phyloP scores from a whole-genome alignment of 805 yeast species.

The Cyberlindnera nakhonratchasimensis region DNA sequence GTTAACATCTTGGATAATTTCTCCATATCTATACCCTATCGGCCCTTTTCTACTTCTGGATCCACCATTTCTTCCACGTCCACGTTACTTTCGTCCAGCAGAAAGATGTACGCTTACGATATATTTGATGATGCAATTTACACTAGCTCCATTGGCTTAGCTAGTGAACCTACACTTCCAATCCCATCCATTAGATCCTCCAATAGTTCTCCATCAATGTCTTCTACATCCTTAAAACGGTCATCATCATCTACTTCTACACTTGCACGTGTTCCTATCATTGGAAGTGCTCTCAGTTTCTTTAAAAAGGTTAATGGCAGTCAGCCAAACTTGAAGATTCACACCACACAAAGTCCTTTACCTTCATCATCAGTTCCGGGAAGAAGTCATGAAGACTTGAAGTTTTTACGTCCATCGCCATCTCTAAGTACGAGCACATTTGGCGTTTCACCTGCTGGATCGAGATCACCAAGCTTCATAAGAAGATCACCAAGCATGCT shows the following conservation, averaged over 20 bases:
- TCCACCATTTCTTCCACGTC: slow-evolving; percentile 15
- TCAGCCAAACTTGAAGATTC: slow-evolving; percentile 9
- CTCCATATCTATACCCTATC: slow-evolving; percentile 1
- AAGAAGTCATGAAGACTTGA: slow-evolving; percentile 3
- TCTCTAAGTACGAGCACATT: slow-evolving; percentile 11
- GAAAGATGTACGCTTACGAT: slow-evolving; percentile 56
- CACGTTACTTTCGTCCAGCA: slow-evolving; percentile 15
- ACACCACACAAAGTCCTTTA: slow-evolving; percentile 9
- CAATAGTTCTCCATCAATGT: slow-evolving; percentile 6
- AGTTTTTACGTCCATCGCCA: slow-evolving; percentile 9
- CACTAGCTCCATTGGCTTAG: slow-evolving; percentile 20
- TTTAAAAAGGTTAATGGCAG: slow-evolving; percentile 22
- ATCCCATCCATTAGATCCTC: slow-evolving; percentile 1
- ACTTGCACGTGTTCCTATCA: slow-evolving; percentile 22
- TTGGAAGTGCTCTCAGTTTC: slow-evolving; percentile 25
- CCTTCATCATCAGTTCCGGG: slow-evolving; percentile 9
- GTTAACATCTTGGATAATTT: slow-evolving; percentile 12
- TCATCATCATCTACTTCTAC: slow-evolving; percentile 22
- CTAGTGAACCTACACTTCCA: slow-evolving; percentile 2
- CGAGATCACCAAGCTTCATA: slow-evolving; percentile 12
- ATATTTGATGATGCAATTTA: slow-evolving; percentile 65
- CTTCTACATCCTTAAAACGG: slow-evolving; percentile 14
- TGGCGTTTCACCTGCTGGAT: slow-evolving; percentile 8
- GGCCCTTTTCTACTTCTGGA: neutral
- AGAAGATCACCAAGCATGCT: slow-evolving; percentile 13